phyloP scores from a whole-genome alignment of 768 basidiomycete genomes.

The Tricholoma terreum region DNA sequence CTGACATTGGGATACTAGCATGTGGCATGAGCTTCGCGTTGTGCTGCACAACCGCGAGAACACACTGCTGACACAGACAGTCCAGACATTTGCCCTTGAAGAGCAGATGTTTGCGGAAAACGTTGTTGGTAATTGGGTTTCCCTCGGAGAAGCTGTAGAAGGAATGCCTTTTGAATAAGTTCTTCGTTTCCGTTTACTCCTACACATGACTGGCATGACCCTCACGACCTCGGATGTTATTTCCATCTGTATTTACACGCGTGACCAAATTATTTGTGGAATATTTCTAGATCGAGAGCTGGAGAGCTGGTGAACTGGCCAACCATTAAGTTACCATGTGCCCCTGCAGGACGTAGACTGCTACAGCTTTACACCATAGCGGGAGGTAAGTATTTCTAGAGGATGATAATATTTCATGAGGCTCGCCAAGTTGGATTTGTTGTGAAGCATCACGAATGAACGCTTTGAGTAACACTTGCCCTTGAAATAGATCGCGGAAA shows the following conservation, averaged over 20 bases:
- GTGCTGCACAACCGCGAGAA: conserved; percentile 91
- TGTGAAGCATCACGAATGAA: too few relatives aligned
- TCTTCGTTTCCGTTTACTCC: not conserved
- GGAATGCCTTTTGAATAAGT: conserved; percentile 80
- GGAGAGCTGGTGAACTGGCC: too few relatives aligned
- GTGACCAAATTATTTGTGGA: not conserved
- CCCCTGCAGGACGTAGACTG: too few relatives aligned
- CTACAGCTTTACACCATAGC: too few relatives aligned
- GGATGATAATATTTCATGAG: too few relatives aligned
- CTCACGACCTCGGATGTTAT: not conserved
- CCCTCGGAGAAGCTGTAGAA: conserved; percentile 65
- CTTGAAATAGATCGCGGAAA: too few relatives aligned
- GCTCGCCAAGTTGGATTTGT: too few relatives aligned
- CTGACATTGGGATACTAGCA: conserved; percentile 38
- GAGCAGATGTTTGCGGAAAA: conserved; percentile 67
- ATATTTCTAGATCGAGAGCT: too few relatives aligned
- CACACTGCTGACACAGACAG: conserved; percentile 68
- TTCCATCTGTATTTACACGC: not conserved
- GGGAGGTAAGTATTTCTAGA: too few relatives aligned
- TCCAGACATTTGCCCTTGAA: conserved; percentile 70
- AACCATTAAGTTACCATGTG: too few relatives aligned
- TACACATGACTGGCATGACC: not conserved
- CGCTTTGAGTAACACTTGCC: too few relatives aligned
- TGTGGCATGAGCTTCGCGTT: conserved; percentile 96
- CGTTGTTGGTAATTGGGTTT: conserved; percentile 70